Conservation (phyloP, 1,139 yeast species). For the Blastobotrys raffinosifermentans region DNA sequence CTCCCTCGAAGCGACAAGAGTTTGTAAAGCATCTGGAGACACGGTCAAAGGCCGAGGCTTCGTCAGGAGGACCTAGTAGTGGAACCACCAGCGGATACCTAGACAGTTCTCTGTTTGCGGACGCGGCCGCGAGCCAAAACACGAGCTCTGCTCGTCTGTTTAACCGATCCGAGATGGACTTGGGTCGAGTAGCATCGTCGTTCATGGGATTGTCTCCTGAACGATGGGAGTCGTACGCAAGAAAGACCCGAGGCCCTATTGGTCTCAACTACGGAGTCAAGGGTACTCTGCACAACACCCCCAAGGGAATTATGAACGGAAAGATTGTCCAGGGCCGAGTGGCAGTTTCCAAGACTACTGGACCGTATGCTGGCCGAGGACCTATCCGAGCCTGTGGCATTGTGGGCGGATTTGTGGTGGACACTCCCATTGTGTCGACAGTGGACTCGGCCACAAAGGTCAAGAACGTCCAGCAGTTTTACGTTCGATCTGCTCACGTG, state of each 20-base stretch:
- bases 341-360: slow-evolving; percentile 35
- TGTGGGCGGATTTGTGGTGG: slow-evolving; percentile 62
- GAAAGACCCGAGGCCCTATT: slow-evolving; percentile 18
- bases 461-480: neutral
- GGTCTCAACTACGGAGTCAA: slow-evolving; percentile 48
- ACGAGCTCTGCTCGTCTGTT: slow-evolving; percentile 1
- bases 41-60: neutral
- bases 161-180: slow-evolving; percentile 6
- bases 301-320: slow-evolving; percentile 62
- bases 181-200: slow-evolving; percentile 11
- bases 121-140: neutral
- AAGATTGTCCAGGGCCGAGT: slow-evolving; percentile 67
- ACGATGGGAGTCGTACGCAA: neutral
- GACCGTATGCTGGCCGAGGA: slow-evolving; percentile 12
- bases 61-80: neutral
- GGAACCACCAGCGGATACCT: neutral
- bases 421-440: neutral
- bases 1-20: slow-evolving; percentile 14
- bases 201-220: neutral
- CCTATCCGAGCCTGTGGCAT: slow-evolving; percentile 38
- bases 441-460: neutral
- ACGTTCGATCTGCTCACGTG: neutral
- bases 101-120: no score
- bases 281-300: slow-evolving; percentile 69
- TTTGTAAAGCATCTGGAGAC: slow-evolving; percentile 11